phyloP scores from a whole-genome alignment of 1,284 basidiomycete species.

The Apiotrichum akiyoshidainum region DNA sequence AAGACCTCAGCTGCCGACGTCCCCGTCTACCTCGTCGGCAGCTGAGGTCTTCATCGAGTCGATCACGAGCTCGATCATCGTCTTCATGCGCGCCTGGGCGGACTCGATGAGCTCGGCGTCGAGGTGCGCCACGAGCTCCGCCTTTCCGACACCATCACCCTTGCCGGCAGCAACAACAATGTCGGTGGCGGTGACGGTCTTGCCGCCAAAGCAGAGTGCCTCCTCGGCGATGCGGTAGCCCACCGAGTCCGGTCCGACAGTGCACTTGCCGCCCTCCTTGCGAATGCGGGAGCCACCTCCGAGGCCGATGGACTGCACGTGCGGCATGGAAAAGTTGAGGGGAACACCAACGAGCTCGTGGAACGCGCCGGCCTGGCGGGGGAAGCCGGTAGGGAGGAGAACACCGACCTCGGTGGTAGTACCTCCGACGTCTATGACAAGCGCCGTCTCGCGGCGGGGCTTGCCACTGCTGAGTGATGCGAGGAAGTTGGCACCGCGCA shows the following conservation, averaged over 20 bases:
- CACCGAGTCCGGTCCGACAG: slow-evolving; percentile 60
- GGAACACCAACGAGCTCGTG: slow-evolving; percentile 36
- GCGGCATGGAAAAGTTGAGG: slow-evolving; percentile 40
- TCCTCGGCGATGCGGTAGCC: slow-evolving; percentile 57
- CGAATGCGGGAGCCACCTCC: slow-evolving; percentile 39
- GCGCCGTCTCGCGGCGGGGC: slow-evolving; percentile 50
- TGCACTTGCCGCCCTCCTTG: slow-evolving; percentile 40
- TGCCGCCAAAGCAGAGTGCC: slow-evolving; percentile 57
- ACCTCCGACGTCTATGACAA: slow-evolving; percentile 62
- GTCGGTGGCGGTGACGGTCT: slow-evolving; percentile 58
- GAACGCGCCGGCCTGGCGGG: slow-evolving; percentile 34
- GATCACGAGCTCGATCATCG: slow-evolving; percentile 55
- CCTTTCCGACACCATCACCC: slow-evolving; percentile 50
- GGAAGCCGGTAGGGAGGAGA: slow-evolving; percentile 34
- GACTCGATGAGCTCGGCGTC: slow-evolving; percentile 42
- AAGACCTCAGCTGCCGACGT: too few relatives aligned
- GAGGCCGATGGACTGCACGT: slow-evolving; percentile 36
- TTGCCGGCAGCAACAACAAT: slow-evolving; percentile 53
- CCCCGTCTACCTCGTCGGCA: too few relatives aligned
- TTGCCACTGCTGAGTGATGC: slow-evolving; percentile 50
- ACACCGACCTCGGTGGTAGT: slow-evolving; percentile 49
- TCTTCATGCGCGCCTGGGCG: slow-evolving; percentile 51
- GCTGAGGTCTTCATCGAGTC: slow-evolving; percentile 62
- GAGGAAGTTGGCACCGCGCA: slow-evolving; percentile 61
- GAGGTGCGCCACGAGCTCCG: slow-evolving; percentile 42